Evolutionary conservation across 805 yeast species (phyloP).

Genomic region (Lachancea thermotolerans): DNA sequence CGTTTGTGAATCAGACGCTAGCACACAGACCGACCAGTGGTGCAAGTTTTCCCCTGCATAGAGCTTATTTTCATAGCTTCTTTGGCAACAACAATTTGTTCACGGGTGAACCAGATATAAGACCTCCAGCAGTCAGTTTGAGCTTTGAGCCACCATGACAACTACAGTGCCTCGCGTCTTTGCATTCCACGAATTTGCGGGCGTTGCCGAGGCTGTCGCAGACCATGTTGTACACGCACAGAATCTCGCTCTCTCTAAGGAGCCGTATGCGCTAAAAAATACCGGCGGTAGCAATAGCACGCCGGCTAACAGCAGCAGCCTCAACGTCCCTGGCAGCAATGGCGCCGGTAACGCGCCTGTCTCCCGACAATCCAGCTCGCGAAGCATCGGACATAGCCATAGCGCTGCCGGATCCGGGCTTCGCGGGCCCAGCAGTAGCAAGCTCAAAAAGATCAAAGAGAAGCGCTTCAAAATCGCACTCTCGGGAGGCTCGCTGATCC

Average conservation of each 20-base stretch:
- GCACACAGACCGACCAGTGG: too few species aligned
- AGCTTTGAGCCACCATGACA: slow-evolving; percentile 47
- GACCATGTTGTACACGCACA: slow-evolving; percentile 90
- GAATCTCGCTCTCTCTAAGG: slow-evolving; percentile 40
- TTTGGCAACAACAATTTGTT: too few species aligned
- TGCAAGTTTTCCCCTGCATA: too few species aligned
- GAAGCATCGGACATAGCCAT: slow-evolving; percentile 7
- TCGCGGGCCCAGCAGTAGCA: slow-evolving; percentile 18
- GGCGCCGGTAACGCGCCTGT: not conserved
- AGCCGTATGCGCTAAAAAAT: slow-evolving; percentile 4
- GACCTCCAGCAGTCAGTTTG: too few species aligned
- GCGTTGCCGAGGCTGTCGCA: slow-evolving; percentile 95
- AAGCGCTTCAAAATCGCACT: slow-evolving; percentile 83
- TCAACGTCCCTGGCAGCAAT: not conserved
- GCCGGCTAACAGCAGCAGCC: slow-evolving; percentile 9
- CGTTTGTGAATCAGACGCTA: too few species aligned
- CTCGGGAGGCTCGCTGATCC: slow-evolving; percentile 87
- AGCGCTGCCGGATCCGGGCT: slow-evolving; percentile 1
- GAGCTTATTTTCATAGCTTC: too few species aligned
- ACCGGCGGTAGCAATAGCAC: slow-evolving; percentile 8
- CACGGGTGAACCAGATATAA: too few species aligned
- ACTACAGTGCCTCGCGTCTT: slow-evolving; percentile 90
- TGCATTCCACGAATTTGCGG: slow-evolving; percentile 83
- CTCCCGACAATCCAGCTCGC: slow-evolving; percentile 7
- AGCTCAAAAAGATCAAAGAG: slow-evolving; percentile 49